Evolutionary conservation across 2,329 filamentous ascomycete genomes (phyloP).

Genomic region (Trichoderma atroviride): DNA sequence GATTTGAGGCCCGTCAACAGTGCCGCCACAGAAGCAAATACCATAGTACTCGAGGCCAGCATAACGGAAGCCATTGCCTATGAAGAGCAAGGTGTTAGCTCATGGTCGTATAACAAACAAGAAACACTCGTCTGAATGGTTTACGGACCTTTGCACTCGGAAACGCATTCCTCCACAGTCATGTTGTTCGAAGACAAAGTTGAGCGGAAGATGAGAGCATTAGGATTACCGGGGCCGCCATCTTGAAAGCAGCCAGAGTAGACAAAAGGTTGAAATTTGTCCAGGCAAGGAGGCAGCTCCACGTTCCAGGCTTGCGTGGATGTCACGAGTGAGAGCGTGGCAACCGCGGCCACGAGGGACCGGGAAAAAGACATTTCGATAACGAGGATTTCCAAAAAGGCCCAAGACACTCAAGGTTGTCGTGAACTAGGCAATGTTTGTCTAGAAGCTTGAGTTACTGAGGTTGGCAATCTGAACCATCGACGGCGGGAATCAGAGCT

Average conservation of each 20-base stretch:
- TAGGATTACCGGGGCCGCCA: constrained; percentile 31
- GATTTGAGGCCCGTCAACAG: constrained; percentile 56
- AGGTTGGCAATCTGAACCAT: background rate
- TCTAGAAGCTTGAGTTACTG: background rate
- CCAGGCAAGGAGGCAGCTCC: constrained; percentile 49
- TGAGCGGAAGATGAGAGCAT: constrained; percentile 48
- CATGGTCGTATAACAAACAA: background rate
- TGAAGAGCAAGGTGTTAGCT: background rate
- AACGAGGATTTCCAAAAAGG: background rate
- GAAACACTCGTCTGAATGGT: background rate
- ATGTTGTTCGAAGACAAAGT: constrained; percentile 43
- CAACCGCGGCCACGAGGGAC: constrained; percentile 40
- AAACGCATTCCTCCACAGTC: constrained; percentile 52
- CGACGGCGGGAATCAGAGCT: background rate
- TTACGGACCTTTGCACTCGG: constrained; percentile 52
- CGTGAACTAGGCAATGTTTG: background rate
- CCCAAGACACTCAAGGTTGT: background rate
- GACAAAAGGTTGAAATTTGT: constrained; percentile 51
- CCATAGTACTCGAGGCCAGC: constrained; percentile 56
- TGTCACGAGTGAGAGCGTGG: constrained; percentile 44
- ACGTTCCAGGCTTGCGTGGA: constrained; percentile 46
- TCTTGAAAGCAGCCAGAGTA: constrained; percentile 54
- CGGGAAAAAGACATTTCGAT: constrained; percentile 27
- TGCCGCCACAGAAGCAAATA: constrained; percentile 56
- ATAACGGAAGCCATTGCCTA: constrained; percentile 53